Evolutionary conservation across 2,329 filamentous ascomycete species (phyloP).

Genomic region (Epicoccum sorghinum): DNA sequence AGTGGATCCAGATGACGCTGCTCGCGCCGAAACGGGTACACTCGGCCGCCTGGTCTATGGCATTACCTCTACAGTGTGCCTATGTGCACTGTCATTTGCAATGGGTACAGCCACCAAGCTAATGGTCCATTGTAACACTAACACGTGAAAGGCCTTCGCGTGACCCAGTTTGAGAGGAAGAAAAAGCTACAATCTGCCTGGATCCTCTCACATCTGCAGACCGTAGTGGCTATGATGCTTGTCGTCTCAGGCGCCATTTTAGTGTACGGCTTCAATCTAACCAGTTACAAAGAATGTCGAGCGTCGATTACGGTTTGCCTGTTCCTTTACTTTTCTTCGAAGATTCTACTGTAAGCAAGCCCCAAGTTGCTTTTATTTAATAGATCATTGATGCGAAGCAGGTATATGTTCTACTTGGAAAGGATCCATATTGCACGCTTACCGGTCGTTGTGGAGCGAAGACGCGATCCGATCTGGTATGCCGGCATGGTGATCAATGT

Average conservation of each 20-base stretch:
- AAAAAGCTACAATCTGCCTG: neutral
- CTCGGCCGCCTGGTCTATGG: neutral
- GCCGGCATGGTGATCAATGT: neutral
- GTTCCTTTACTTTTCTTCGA: slow-evolving; percentile 2
- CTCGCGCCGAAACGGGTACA: neutral
- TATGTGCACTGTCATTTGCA: slow-evolving; percentile 1
- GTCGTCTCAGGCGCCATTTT: neutral
- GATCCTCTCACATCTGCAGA: neutral
- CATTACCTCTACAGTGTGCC: neutral
- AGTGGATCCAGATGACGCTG: neutral
- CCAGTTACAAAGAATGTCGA: neutral
- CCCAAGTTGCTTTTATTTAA: neutral
- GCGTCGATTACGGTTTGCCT: neutral
- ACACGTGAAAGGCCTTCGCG: neutral
- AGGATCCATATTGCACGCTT: neutral
- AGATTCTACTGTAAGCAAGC: neutral
- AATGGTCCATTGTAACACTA: neutral
- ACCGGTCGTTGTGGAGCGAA: neutral
- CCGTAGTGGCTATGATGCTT: slow-evolving; percentile 1
- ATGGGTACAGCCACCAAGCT: neutral
- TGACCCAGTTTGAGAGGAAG: neutral
- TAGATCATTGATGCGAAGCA: neutral
- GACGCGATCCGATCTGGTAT: neutral
- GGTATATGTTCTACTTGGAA: slow-evolving; percentile 1
- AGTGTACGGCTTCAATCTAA: neutral